A percentile compares a stretch with the other conserved stretches of the same genome.
phyloP scores from a whole-genome alignment of 805 yeast genomes.

The Schwanniomyces vanrijiae region DNA sequence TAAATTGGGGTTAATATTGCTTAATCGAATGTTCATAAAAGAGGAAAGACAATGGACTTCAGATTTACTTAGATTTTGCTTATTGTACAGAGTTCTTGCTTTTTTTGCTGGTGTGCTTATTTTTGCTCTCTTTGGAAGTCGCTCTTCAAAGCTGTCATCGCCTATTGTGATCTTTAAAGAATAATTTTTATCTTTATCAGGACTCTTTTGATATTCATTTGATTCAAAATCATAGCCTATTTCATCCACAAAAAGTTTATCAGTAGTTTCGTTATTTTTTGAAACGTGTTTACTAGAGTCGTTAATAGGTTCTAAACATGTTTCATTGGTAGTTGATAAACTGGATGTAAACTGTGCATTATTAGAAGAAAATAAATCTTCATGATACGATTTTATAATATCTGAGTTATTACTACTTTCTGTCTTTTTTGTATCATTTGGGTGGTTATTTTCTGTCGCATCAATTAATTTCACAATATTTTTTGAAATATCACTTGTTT shows the following conservation, averaged over 20 bases:
- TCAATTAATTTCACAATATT: no score
- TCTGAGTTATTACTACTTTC: background rate
- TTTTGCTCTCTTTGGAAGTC: constrained; percentile 2
- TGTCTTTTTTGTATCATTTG: no score
- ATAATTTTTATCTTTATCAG: background rate
- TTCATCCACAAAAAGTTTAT: background rate
- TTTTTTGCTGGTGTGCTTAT: background rate
- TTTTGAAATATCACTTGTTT: no score
- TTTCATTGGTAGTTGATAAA: background rate
- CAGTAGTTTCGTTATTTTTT: background rate
- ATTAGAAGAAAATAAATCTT: background rate
- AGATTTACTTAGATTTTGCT: background rate
- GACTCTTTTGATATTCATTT: background rate
- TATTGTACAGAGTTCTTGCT: background rate
- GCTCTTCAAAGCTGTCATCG: constrained; percentile 5
- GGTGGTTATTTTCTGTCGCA: no score
- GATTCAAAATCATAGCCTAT: background rate
- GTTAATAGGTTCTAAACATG: no score
- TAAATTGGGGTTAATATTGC: background rate
- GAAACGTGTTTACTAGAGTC: no score
- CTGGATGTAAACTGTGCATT: background rate
- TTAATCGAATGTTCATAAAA: background rate
- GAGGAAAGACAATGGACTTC: constrained; percentile 1
- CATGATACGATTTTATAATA: no score
- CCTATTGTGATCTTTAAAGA: background rate